phyloP scores from a whole-genome alignment of 805 yeast genomes.

The Yamadazyma takamatsuzukensis region DNA sequence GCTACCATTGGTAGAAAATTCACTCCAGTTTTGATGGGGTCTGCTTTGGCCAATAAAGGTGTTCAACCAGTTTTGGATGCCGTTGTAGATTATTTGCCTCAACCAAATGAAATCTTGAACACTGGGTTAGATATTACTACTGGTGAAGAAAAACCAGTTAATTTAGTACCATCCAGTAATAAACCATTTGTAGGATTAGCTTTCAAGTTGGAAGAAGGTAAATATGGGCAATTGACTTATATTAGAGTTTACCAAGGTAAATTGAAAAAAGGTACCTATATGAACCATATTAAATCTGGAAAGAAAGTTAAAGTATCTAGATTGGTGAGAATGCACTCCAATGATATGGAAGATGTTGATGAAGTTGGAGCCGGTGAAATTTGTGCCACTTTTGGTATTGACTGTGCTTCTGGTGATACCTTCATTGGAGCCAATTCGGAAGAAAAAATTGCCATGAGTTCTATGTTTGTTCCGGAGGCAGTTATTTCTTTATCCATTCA shows the following conservation, averaged over 20 bases:
- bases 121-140: conserved; percentile 76
- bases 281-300: conserved; percentile 86
- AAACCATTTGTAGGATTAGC: conserved; percentile 94
- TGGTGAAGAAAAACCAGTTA: conserved; percentile 61
- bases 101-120: conserved; percentile 90
- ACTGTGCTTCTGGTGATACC: conserved; percentile 98
- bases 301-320: conserved; percentile 91
- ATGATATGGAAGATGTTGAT: conserved; percentile 96
- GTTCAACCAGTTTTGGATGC: conserved; percentile 94
- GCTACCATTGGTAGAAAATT: conserved; percentile 93
- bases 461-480: conserved; percentile 99
- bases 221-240: conserved; percentile 95
- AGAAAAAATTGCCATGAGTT: conserved; percentile 82
- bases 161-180: conserved; percentile 64
- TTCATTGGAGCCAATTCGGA: conserved; percentile 74
- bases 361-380: conserved; percentile 98
- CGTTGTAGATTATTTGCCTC: conserved; percentile 91
- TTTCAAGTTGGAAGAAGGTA: conserved; percentile 98
- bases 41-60: conserved; percentile 95
- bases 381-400: conserved; percentile 98
- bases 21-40: conserved; percentile 99
- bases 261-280: conserved; percentile 83
- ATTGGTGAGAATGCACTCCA: conserved; percentile 96
- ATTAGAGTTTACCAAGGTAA: conserved; percentile 96
- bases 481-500: conserved; percentile 89